Evolutionary conservation across 192 early-diverging fungal genomes (phyloP).

Genomic region (Entophlyctis luteolus): DNA sequence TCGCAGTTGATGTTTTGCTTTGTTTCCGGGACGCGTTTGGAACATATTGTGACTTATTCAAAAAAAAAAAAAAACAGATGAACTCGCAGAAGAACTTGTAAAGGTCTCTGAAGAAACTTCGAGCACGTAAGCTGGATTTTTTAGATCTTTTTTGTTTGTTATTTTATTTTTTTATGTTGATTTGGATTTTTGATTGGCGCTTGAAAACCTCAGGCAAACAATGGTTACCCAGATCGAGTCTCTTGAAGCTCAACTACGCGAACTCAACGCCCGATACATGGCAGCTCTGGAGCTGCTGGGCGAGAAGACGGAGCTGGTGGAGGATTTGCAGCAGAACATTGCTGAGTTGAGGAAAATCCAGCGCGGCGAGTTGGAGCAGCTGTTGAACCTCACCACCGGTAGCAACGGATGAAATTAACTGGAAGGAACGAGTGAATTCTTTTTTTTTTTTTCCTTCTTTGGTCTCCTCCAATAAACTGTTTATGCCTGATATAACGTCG

Average conservation of each 20-base stretch:
- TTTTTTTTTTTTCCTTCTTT: too few species aligned
- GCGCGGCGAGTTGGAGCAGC: slow-evolving; percentile 79
- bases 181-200: not conserved
- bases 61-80: slow-evolving; percentile 43
- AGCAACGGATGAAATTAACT: not conserved
- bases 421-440: too few species aligned
- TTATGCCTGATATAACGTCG: too few species aligned
- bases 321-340: slow-evolving; percentile 81
- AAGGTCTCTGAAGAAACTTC: slow-evolving; percentile 65
- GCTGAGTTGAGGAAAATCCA: slow-evolving; percentile 54
- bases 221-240: slow-evolving; percentile 24
- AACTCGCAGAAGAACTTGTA: slow-evolving; percentile 71
- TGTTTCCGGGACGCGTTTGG: not conserved
- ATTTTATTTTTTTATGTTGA: not conserved
- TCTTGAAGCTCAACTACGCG: slow-evolving; percentile 49
- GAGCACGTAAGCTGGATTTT: slow-evolving; percentile 40
- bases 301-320: slow-evolving; percentile 81
- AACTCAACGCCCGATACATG: slow-evolving; percentile 61
- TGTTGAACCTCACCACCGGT: slow-evolving; percentile 22
- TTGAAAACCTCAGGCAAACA: not conserved
- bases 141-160: too few species aligned
- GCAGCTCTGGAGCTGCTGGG: slow-evolving; percentile 84
- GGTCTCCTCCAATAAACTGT: too few species aligned
- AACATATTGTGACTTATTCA: slow-evolving; percentile 9
- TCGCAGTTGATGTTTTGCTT: not conserved